phyloP scores from a whole-genome alignment of 495 filamentous ascomycete genomes.

The Aspergillus bertholletiae region DNA sequence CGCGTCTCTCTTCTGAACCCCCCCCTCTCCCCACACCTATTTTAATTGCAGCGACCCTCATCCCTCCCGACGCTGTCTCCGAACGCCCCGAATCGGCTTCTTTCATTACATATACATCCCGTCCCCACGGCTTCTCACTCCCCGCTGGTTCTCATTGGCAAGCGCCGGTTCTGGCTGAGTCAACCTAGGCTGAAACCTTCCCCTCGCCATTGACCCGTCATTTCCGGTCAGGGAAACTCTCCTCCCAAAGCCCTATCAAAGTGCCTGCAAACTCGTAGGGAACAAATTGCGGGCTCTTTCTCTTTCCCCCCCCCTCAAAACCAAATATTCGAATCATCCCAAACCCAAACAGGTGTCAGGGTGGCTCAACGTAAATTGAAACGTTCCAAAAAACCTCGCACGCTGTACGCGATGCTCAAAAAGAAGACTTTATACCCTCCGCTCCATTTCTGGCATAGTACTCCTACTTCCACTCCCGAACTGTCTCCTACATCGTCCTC shows the following conservation, averaged over 20 bases:
- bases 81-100: constrained; percentile 5
- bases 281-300: constrained; percentile 3
- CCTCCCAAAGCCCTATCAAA: not conserved
- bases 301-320: too few species aligned
- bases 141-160: constrained; percentile 4
- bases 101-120: constrained; percentile 6
- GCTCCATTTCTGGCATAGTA: constrained; percentile 40
- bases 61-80: not conserved
- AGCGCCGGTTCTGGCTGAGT: constrained; percentile 2
- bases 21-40: not conserved
- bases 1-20: not conserved
- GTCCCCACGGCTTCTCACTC: constrained; percentile 15
- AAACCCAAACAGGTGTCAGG: not conserved
- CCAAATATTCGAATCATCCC: constrained; percentile 1
- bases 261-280: not conserved
- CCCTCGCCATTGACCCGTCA: not conserved
- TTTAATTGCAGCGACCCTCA: constrained; percentile 1
- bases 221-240: not conserved
- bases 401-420: constrained; percentile 47
- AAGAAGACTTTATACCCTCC: constrained; percentile 42
- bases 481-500: constrained; percentile 39
- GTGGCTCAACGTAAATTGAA: constrained; percentile 12
- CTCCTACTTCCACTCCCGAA: constrained; percentile 41
- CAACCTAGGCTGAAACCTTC: not conserved
- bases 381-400: constrained; percentile 24